Evolutionary conservation across 352 stramenopile species (phyloP), one percentile per base, ranked within the genome.

Genomic region (Pythium aquatile): DNA sequence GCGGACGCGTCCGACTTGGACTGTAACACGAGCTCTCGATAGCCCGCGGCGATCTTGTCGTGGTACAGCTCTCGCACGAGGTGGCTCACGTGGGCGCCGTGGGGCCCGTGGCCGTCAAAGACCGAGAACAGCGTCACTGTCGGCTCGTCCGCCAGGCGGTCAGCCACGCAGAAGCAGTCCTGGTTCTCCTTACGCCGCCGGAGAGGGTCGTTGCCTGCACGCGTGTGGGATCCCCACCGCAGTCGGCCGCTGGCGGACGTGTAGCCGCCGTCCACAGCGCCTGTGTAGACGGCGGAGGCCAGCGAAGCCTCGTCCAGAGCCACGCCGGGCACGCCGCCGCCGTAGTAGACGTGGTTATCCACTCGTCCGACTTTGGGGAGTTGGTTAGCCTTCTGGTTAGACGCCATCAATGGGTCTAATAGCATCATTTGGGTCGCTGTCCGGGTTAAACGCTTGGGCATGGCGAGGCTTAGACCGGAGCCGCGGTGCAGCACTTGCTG

Each of bases 131-230:
- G 85, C 49, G 78, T 88, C 16, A 74, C 54, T 51, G 68, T 63
- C 6, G 54, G n/a, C 42, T 89, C 80, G 5, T 81, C 68, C 3
- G 63, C 75, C 33, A 92, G 49, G 11, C 52, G 61, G 51, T 92
- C 83, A 54, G 69, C 76, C 17, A 94, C 73, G 40, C 75, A 89
- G 37, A 94, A 80, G 28, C 72, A 77, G 69, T 94, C 85, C 64
- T 94, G 85, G 67, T 94, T 94, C 68, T 94, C 83, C 48, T 94
- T 94, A 2, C 85, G 78, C n/a, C 85, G 79, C n/a, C 78, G 70
- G 61, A 94, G 58, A 13, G 81, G 75, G 61, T 94, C 85, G 62
- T 88, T 89, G 32, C 85, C 85, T 24, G 85, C 83, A 52, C 85
- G 75, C 6, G 70, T 84, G 39, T 77, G 69, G 26, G 65, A 61